Conservation (phyloP, 805 yeast genomes). For the Schwanniomyces polymorphus region DNA sequence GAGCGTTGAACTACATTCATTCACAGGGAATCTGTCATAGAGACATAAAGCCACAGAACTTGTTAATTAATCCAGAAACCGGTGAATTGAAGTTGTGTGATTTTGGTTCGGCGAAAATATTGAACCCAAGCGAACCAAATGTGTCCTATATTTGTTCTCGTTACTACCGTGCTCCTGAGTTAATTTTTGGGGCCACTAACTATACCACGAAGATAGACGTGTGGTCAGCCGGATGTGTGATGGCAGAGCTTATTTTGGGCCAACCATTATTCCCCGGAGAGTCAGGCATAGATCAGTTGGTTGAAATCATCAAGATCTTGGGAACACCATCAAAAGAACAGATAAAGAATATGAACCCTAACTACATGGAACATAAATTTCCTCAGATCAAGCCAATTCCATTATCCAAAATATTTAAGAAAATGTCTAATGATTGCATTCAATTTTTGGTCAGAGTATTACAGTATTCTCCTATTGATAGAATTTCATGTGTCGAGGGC, state of each 20-base stretch:
- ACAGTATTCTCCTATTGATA: constrained; percentile 66
- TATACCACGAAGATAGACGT: constrained; percentile 95
- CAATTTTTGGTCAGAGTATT: constrained; percentile 56
- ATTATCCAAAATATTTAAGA: constrained; percentile 62
- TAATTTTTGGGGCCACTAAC: constrained; percentile 95
- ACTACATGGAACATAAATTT: constrained; percentile 95
- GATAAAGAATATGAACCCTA: constrained; percentile 92
- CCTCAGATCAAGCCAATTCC: constrained; percentile 85
- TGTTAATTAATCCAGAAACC: constrained; percentile 79
- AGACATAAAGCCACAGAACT: constrained; percentile 88
- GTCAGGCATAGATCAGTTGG: constrained; percentile 95
- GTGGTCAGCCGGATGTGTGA: constrained; percentile 98
- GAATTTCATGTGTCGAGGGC: constrained; percentile 60
- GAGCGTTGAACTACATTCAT: constrained; percentile 81
- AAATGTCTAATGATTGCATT: constrained; percentile 52
- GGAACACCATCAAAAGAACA: constrained; percentile 96
- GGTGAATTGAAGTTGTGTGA: constrained; percentile 92
- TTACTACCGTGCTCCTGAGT: constrained; percentile 96
- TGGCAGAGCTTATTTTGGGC: constrained; percentile 94
- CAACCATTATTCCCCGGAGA: constrained; percentile 98
- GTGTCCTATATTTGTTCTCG: constrained; percentile 96
- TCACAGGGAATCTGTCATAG: constrained; percentile 84
- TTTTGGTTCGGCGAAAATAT: constrained; percentile 91
- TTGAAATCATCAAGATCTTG: constrained; percentile 90
- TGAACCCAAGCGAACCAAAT: constrained; percentile 88